Base-by-base conservation (phyloP, 1,284 basidiomycete species). In the Ceratobasidium sp. region DNA sequence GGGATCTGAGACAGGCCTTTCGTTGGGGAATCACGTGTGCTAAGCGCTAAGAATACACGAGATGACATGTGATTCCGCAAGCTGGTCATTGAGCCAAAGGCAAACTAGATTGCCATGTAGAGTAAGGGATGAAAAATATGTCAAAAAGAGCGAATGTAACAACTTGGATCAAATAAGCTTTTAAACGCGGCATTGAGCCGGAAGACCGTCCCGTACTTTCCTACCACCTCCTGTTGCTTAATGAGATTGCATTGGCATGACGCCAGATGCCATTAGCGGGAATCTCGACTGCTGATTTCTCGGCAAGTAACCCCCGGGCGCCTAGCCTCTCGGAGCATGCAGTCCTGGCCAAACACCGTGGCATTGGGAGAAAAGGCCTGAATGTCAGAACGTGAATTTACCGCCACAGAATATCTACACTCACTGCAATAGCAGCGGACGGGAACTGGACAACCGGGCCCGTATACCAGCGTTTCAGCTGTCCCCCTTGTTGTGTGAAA, bases 401-500 rank as follows among this genome's bases (percentile, higher is more conserved):
- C 35, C 30, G 27, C 2, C 60, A 20, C 20, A 33, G 33, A 35
- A 41, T 14, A 48, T 8, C 10, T 7, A 20, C 30, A 52, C 71
- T 54, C 27, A 74, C 71, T 12, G 59, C 33, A 38, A 65, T 33
- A 38, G 60, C 46, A 64, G 71, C 48, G 23, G 33, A 52, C 46
- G 71, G 66, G 33, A 78, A 69, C 44, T 78, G 68, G 23, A 68
- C 65, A 41, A 78, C 68, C 3, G 77, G 77, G n/a, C 68, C 57
- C 16, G 68, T 78, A 23, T 78, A 78, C 77, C 77, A 78, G 46
- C 77, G 77, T 12, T 55, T 69, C 16, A 78, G 77, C 33, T 69
- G 46, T 27, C 67, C 71, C n/a, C 55, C 64, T 44, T 65, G 57
- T 1, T 86, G 85, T 48, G 84, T 83, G 79, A 88, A 89, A 88